Evolutionary conservation across 352 stramenopile genomes (phyloP), one percentile per base, ranked within the genome.

Genomic region (Pythium periplocum): DNA sequence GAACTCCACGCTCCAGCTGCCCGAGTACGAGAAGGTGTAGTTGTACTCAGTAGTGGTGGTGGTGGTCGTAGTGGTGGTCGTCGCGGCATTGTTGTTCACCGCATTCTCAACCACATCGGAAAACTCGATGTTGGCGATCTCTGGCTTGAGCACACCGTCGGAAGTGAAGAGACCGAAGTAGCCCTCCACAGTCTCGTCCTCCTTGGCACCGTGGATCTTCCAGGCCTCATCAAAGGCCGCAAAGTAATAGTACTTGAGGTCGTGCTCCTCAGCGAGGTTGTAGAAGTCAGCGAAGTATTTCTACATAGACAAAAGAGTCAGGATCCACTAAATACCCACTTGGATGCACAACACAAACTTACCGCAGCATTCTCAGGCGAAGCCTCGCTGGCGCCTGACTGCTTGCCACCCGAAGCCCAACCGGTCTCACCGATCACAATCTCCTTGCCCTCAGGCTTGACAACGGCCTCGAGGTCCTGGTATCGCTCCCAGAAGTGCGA

Each of bases 91-190:
- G 53, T 83, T 59, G 60, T 86, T 85, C 75, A 75, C 87, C 33
- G 60, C 43, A 54, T 76, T 68, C 61, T 89, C 78, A 48, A 84
- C 84, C 45, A 58, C 78, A n/a, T 70, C 73, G 56, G 85, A 90
- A 61, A 90, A 45, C 69, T 66, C 17, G 8, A 48, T 8, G 43
- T 31, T 30, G 10, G 10, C 43, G 17, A 48, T 48, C 43, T 7
- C 8, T 7, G 10, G 10, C 43, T 48, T 48, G 43, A 48, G 43
- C 9, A n/a, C 17, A n/a, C 43, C 43, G 43, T 48, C 17, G 8
- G 8, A 8, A n/a, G 8, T 6, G 17, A 48, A 48, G 8, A 48
- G 43, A 31, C 43, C 43, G 17, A 48, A 48, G 17, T 30, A 9
- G 8, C 8, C 43, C 43, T 48, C 43, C 10, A 48, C 43, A 7